Base-by-base conservation (phyloP, 306 rosid genomes). In the Delonix regia region DNA sequence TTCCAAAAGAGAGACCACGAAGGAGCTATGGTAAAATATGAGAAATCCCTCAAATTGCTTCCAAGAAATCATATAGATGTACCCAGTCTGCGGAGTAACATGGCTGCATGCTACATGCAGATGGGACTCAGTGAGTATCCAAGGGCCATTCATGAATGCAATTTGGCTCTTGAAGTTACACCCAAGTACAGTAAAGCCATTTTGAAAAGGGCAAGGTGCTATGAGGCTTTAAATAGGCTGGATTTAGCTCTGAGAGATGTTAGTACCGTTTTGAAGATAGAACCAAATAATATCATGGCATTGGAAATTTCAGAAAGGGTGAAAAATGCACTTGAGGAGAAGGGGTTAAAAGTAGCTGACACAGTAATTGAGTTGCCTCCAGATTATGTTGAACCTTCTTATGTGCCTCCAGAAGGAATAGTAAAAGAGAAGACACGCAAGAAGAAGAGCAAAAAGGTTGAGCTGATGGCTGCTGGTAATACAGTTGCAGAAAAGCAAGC, bases 101-200 rank as follows among this genome's bases (percentile, higher is more conserved):
- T 90, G 86, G 97, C 99, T 0, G 90, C 99, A 0, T 95, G 99
- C 82, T 95, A 87, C 77, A 95, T 95, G 98, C 99, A 95, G 86
- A 87, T 92, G 95, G 99, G 98, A 75, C n/a, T 86, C 22, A 33
- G 88, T 36, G 91, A 89, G 81, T 95, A 89, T 48, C 99, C 99
- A 2, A 86, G 89, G 88, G 99, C 99, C 1, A 83, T 95, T 62
- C 87, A 85, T 45, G 98, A 95, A 78, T 95, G 99, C 76, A 81
- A 89, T 86, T 86, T 92, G 84, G 97, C 97, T 76, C 99, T 95
- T 76, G 89, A 87, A 72, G 97, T 91, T 36, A 88, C 95, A 12
- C 99, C 99, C 0, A 88, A 71, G 71, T 95, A 95, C 53, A 85
- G 91, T 52, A 92, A 90, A 84, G 99, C 99, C 2, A 81, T 95